Evolutionary conservation across 2,329 filamentous ascomycete species (phyloP).

Genomic region (Aspergillus cejpii): DNA sequence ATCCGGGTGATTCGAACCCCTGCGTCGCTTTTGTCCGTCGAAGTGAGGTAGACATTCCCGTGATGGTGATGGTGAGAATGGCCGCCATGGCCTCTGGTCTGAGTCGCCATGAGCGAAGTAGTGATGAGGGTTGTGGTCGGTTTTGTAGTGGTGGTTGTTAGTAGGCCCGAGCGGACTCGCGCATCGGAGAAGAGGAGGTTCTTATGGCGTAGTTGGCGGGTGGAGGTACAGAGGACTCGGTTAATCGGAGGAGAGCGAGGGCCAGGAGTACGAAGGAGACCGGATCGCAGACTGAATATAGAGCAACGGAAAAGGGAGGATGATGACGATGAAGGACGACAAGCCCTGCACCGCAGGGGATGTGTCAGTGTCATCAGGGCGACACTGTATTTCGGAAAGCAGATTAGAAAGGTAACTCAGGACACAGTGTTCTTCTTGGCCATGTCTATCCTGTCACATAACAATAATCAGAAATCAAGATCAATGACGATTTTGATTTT

Average conservation of each 20-base stretch:
- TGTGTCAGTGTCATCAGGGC: conserved; percentile 33
- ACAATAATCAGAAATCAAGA: no score
- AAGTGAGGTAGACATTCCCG: conserved; percentile 76
- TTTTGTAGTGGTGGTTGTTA: conserved; percentile 9
- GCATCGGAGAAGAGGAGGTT: conserved; percentile 13
- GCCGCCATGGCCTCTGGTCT: conserved; percentile 41
- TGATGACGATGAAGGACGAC: conserved; percentile 40
- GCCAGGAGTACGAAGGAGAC: conserved; percentile 11
- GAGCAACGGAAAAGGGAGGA: conserved; percentile 41
- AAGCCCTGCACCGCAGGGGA: conserved; percentile 36
- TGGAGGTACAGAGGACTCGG: conserved; percentile 21
- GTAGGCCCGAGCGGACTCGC: conserved; percentile 5
- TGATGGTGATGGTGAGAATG: conserved; percentile 66
- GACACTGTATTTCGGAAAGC: not conserved
- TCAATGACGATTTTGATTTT: no score
- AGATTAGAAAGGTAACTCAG: not conserved
- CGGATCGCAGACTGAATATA: conserved; percentile 11
- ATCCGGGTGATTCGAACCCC: conserved; percentile 90
- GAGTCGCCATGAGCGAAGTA: conserved; percentile 33
- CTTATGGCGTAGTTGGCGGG: conserved; percentile 11
- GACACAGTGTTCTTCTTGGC: conserved; percentile 1
- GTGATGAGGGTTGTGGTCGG: conserved; percentile 26
- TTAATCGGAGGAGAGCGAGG: conserved; percentile 14
- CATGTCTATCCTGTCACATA: no score
- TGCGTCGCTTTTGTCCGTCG: conserved; percentile 79